A percentile compares a stretch with the other conserved stretches of the same genome.
phyloP scores from a whole-genome alignment of 2,329 filamentous ascomycete genomes.

The Aspergillus fijiensis region DNA sequence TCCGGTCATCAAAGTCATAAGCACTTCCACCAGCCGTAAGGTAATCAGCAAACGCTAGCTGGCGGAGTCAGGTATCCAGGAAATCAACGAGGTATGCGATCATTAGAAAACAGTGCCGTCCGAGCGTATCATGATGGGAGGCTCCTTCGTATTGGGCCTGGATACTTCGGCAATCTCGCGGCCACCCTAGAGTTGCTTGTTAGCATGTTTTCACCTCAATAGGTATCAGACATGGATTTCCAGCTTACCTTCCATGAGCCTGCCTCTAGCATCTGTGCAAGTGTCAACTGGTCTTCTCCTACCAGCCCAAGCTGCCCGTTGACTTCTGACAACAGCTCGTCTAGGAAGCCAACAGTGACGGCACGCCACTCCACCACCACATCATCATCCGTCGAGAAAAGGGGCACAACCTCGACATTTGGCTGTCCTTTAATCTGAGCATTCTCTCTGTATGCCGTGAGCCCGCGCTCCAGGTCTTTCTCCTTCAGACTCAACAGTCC shows the following conservation, averaged over 20 bases:
- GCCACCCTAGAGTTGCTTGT: conserved; percentile 64
- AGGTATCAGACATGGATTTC: too few relatives aligned
- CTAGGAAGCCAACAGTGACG: conserved; percentile 71
- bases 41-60: conserved; percentile 13
- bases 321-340: conserved; percentile 68
- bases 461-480: conserved; percentile 66
- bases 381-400: conserved; percentile 71
- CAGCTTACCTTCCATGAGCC: conserved; percentile 90
- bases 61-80: conserved; percentile 29
- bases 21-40: conserved; percentile 20
- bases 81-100: conserved; percentile 18
- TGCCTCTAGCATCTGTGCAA: conserved; percentile 90
- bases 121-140: conserved; percentile 92
- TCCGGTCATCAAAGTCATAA: conserved; percentile 36
- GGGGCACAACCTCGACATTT: conserved; percentile 70
- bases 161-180: conserved; percentile 95
- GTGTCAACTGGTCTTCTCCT: conserved; percentile 67
- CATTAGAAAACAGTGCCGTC: conserved; percentile 91
- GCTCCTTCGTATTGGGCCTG: conserved; percentile 91
- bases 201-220: conserved; percentile 14
- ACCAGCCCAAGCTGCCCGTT: conserved; percentile 66
- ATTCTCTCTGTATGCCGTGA: conserved; percentile 68
- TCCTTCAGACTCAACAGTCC: conserved; percentile 76
- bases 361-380: conserved; percentile 80
- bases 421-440: conserved; percentile 69